These are phyloP conservation scores for Parsonsia alboflavescens DNA, from an alignment of 257 asterid species.

Conservation along the genomic window DNA sequence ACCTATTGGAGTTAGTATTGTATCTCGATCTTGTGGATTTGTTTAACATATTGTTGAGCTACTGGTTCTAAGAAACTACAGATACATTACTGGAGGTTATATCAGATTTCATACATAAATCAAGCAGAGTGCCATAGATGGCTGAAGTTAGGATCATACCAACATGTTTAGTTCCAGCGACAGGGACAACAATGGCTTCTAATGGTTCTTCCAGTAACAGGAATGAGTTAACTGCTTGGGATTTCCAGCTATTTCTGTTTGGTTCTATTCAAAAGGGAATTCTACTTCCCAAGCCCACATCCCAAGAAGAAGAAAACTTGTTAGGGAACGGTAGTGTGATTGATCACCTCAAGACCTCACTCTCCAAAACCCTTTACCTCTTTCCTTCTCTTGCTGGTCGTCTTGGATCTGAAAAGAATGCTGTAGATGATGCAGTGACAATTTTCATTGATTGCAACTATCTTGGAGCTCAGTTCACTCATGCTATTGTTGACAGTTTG, in stretches of 20 bases:
- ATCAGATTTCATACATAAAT: too few species aligned
- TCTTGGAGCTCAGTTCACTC: slow-evolving; percentile 11
- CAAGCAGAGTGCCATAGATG: too few species aligned
- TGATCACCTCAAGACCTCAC: slow-evolving; percentile 17
- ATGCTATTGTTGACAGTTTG: slow-evolving; percentile 19
- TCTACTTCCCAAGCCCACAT: slow-evolving; percentile 15
- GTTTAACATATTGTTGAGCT: too few species aligned
- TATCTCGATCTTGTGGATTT: too few species aligned
- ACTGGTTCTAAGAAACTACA: too few species aligned
- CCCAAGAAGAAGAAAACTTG: not conserved
- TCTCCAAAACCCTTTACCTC: slow-evolving; percentile 26
- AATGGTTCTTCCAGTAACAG: not conserved
- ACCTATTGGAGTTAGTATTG: too few species aligned
- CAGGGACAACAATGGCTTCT: not conserved
- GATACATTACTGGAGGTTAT: too few species aligned
- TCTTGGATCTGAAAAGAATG: slow-evolving; percentile 9
- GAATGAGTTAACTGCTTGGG: slow-evolving; percentile 28
- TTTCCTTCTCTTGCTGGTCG: slow-evolving; percentile 57
- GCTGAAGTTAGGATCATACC: slow-evolving; percentile 17
- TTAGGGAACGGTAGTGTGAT: not conserved
- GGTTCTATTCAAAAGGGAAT: slow-evolving; percentile 18
- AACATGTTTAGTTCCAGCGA: slow-evolving; percentile 2
- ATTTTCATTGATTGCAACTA: slow-evolving; percentile 10
- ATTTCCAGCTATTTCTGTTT: slow-evolving; percentile 14
- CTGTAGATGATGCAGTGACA: not conserved